Conservation (phyloP, 1,284 basidiomycete species). For the Irpex rosettiformis region DNA sequence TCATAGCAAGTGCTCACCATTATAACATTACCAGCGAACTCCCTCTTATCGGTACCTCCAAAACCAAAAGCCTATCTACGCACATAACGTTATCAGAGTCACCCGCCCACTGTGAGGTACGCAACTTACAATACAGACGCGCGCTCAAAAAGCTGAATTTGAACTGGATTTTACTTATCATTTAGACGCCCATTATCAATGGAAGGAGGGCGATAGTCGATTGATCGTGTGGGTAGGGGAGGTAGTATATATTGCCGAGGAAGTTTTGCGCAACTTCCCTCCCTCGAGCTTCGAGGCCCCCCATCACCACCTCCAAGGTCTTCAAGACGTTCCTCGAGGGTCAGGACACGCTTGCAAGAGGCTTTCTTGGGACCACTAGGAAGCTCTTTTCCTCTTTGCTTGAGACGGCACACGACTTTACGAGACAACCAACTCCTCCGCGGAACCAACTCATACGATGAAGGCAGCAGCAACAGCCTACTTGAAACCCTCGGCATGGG, state of each 20-base stretch:
- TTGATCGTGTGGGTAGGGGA: too few species aligned
- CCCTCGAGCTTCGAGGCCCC: background rate
- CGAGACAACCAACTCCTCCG: too few species aligned
- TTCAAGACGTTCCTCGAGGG: background rate
- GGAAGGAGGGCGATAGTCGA: background rate
- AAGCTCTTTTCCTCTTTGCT: too few species aligned
- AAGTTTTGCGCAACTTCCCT: background rate
- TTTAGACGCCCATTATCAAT: background rate
- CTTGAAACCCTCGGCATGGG: conserved; percentile 36
- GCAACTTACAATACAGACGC: too few species aligned
- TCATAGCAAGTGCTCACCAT: too few species aligned
- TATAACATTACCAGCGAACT: too few species aligned
- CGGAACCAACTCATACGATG: background rate
- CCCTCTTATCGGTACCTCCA: too few species aligned
- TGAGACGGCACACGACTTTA: too few species aligned
- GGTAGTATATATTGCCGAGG: background rate
- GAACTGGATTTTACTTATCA: background rate
- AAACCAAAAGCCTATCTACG: too few species aligned
- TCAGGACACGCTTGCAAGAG: background rate
- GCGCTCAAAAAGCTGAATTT: too few species aligned
- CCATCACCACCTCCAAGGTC: too few species aligned
- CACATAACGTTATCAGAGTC: background rate
- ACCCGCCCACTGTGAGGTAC: too few species aligned
- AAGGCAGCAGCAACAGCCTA: conserved; percentile 12
- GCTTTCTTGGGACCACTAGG: background rate